phyloP scores from a whole-genome alignment of 148 eudicot genomes.

The Chenopodium album region DNA sequence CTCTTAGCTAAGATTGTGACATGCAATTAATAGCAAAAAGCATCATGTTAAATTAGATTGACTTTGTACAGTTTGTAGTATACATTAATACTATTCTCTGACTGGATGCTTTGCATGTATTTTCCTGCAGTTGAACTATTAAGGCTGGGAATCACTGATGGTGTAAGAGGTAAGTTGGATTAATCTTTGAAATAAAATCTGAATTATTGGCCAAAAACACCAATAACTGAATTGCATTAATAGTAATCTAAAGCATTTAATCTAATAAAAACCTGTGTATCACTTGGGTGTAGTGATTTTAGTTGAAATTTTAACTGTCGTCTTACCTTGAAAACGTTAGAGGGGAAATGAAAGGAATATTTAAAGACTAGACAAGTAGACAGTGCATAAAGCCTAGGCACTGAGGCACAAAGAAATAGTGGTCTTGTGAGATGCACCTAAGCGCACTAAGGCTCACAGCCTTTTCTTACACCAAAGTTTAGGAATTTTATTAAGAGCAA shows the following conservation, averaged over 20 bases:
- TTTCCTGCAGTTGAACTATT: conserved; percentile 74
- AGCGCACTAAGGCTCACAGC: too few relatives aligned
- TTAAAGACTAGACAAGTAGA: background rate
- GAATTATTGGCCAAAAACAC: background rate
- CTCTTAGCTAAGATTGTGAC: background rate
- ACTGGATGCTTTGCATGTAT: conserved; percentile 18
- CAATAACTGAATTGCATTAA: background rate
- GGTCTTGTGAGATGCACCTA: too few relatives aligned
- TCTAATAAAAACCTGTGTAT: background rate
- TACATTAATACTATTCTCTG: conserved; percentile 16
- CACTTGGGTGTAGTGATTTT: background rate
- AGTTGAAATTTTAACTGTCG: background rate
- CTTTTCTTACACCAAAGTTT: too few relatives aligned
- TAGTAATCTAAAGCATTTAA: background rate
- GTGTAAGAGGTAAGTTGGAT: conserved; percentile 57
- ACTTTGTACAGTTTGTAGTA: background rate
- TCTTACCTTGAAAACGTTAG: background rate
- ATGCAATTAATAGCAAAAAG: background rate
- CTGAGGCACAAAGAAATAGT: too few relatives aligned
- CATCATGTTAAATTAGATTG: background rate
- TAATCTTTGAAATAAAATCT: background rate
- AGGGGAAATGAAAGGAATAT: background rate
- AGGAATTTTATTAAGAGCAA: too few relatives aligned
- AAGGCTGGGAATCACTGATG: conserved; percentile 76
- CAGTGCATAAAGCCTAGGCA: too few relatives aligned